A percentile compares a stretch with the other conserved stretches of the same genome.
These are phyloP conservation scores for Vitis hybrid DNA, from an alignment of 177 flowering plant genomes.

Conservation along the genomic window DNA sequence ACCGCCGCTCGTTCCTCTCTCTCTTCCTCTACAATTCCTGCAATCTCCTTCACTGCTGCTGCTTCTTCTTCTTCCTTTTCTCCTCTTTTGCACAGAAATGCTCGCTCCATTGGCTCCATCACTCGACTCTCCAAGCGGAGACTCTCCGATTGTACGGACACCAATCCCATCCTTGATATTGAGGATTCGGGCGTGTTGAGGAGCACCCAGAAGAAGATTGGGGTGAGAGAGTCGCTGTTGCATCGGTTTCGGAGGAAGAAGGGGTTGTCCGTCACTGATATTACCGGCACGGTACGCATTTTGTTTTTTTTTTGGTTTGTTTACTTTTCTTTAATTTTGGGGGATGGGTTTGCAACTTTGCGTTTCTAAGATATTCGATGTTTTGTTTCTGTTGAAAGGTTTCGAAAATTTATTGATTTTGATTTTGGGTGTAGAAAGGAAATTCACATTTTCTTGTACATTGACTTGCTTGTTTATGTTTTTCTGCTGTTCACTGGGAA, in stretches of 20 bases:
- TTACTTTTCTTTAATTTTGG: neutral
- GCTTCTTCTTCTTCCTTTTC: constrained; percentile 7
- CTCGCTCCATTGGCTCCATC: constrained; percentile 39
- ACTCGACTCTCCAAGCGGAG: constrained; percentile 39
- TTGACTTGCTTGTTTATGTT: no score
- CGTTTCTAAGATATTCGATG: neutral
- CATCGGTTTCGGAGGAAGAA: constrained; percentile 53
- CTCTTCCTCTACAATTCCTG: constrained; percentile 10
- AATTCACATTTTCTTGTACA: no score
- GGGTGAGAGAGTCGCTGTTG: constrained; percentile 37
- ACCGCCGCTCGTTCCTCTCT: constrained; percentile 33
- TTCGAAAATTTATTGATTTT: neutral
- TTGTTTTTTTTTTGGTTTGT: constrained; percentile 1
- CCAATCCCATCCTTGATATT: constrained; percentile 28
- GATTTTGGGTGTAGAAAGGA: neutral
- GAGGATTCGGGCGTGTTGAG: constrained; percentile 47
- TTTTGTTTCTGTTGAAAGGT: neutral
- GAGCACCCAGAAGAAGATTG: constrained; percentile 32
- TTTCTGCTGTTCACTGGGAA: no score
- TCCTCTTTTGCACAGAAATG: constrained; percentile 22
- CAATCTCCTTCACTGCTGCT: constrained; percentile 7
- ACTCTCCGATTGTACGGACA: constrained; percentile 23
- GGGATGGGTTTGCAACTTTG: neutral
- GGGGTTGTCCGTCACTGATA: constrained; percentile 70
- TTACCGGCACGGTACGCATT: constrained; percentile 57